Evolutionary conservation across 164 flowering plant genomes (phyloP).

Genomic region (Stephania cephalantha): DNA sequence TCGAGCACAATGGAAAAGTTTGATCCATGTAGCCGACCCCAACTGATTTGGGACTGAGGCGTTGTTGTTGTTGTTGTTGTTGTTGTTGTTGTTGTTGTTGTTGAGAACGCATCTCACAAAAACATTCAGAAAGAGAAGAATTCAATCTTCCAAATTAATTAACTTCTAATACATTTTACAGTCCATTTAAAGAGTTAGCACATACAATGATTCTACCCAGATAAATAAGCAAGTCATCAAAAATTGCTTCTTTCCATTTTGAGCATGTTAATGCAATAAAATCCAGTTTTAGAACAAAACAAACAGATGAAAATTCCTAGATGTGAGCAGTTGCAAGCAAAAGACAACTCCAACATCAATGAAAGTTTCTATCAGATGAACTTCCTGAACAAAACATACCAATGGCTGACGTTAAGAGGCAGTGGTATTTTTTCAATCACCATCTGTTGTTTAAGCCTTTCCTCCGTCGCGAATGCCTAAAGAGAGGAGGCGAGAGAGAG

Average conservation of each 20-base stretch:
- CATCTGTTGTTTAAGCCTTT: conserved; percentile 63
- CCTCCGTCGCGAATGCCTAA: conserved; percentile 69
- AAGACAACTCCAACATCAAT: neutral
- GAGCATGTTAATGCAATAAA: neutral
- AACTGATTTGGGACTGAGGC: no score
- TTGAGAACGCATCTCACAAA: neutral
- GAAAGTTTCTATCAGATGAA: neutral
- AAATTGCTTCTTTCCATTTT: neutral
- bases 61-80: no score
- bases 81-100: no score
- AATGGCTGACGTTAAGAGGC: conserved; percentile 68
- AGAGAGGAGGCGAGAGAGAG: neutral
- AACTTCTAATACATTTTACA: neutral
- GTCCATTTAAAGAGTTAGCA: neutral
- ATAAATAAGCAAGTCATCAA: neutral
- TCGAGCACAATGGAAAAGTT: no score
- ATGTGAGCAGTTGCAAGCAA: neutral
- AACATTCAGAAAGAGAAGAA: neutral
- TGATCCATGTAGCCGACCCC: no score
- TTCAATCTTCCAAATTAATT: neutral
- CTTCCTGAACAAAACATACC: conserved; percentile 33
- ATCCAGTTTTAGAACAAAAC: neutral
- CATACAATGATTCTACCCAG: neutral
- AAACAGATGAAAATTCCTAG: neutral
- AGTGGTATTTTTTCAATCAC: conserved; percentile 49